These are phyloP conservation scores for Aspergillus neoniger DNA, from an alignment of 2,329 filamentous ascomycete genomes.

Conservation along the genomic window DNA sequence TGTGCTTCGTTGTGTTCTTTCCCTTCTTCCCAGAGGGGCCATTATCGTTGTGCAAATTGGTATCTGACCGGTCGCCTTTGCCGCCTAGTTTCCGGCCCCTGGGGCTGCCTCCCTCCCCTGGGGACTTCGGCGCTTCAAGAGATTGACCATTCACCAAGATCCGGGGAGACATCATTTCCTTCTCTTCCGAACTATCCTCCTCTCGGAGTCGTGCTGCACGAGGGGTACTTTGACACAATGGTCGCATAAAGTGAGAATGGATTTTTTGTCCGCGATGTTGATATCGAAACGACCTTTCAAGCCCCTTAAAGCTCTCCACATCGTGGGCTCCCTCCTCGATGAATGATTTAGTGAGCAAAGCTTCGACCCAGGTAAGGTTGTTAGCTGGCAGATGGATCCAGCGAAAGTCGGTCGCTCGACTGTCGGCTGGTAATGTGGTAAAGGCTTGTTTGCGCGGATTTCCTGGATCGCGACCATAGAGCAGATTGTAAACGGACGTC, in stretches of 20 bases:
- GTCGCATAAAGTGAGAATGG: slow-evolving; percentile 65
- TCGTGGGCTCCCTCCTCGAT: slow-evolving; percentile 65
- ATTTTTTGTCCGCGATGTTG: slow-evolving; percentile 61
- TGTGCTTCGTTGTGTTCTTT: slow-evolving; percentile 30
- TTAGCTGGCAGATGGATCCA: slow-evolving; percentile 59
- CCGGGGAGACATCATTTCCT: slow-evolving; percentile 15
- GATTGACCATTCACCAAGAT: slow-evolving; percentile 26
- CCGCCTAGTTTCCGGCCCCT: slow-evolving; percentile 28
- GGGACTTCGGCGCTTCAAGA: slow-evolving; percentile 17
- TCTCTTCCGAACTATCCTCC: slow-evolving; percentile 36
- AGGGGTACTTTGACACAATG: slow-evolving; percentile 56
- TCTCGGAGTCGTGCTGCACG: slow-evolving; percentile 31
- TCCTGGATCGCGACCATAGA: slow-evolving; percentile 54
- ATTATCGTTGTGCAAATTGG: slow-evolving; percentile 29
- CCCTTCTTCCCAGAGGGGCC: slow-evolving; percentile 30
- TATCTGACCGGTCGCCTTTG: slow-evolving; percentile 28
- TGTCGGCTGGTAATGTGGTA: slow-evolving; percentile 49
- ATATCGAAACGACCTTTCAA: slow-evolving; percentile 63
- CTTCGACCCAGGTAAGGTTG: slow-evolving; percentile 62
- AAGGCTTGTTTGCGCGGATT: slow-evolving; percentile 50
- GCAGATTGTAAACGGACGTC: slow-evolving; percentile 53
- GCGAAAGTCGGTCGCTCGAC: slow-evolving; percentile 52
- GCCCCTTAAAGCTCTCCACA: slow-evolving; percentile 63
- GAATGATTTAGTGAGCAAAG: slow-evolving; percentile 64
- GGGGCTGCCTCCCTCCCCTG: slow-evolving; percentile 9